Conservation (phyloP, 2,329 filamentous ascomycete genomes). For the Periconia macrospinosa region DNA sequence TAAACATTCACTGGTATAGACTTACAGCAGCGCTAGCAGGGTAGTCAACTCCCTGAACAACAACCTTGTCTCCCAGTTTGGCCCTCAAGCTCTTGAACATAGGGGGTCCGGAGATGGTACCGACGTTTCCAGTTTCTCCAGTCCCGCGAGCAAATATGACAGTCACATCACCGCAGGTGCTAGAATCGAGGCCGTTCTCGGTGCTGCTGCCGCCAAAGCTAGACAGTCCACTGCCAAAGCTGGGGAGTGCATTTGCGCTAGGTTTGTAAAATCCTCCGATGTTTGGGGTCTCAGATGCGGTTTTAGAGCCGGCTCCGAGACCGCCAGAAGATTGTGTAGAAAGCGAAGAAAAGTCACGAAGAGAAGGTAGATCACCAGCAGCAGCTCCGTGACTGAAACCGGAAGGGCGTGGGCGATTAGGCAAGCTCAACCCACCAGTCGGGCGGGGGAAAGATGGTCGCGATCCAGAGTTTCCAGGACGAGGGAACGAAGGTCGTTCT, state of each 20-base stretch:
- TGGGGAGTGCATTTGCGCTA: constrained; percentile 9
- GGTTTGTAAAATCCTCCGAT: no score
- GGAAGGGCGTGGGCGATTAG: no score
- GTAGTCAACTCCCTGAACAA: constrained; percentile 37
- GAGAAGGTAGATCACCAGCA: neutral
- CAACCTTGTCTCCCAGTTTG: constrained; percentile 31
- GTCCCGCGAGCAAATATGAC: constrained; percentile 50
- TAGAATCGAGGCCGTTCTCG: constrained; percentile 44
- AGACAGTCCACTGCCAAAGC: constrained; percentile 25
- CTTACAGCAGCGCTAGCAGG: constrained; percentile 30
- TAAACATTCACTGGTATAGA: neutral
- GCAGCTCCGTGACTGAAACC: no score
- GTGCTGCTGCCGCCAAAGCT: constrained; percentile 30
- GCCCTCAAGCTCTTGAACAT: constrained; percentile 32
- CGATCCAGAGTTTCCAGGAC: no score
- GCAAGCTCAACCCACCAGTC: no score
- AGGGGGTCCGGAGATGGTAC: constrained; percentile 44
- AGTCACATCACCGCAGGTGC: constrained; percentile 46
- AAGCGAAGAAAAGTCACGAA: no score
- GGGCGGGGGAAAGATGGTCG: no score
- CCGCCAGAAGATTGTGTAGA: no score
- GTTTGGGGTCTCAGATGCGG: no score
- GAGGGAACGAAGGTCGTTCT: no score
- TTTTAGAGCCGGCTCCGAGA: no score
- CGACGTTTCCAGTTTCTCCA: constrained; percentile 48